Evolutionary conservation across 1,284 basidiomycete genomes (phyloP), one percentile per base, ranked within the genome.

Genomic region (Naganishia sp.): DNA sequence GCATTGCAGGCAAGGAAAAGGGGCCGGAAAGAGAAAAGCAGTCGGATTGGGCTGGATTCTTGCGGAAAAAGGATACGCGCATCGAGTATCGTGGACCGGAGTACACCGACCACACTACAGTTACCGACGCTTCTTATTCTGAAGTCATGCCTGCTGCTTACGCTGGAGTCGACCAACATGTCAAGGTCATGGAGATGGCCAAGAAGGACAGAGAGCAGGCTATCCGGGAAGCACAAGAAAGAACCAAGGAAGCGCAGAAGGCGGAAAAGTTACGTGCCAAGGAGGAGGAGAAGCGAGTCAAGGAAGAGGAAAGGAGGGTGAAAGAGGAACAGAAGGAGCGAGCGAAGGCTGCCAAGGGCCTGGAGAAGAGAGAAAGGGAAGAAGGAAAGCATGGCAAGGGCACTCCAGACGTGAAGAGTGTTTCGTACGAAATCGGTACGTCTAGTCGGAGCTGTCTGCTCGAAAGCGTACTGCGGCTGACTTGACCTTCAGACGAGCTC

Each of bases 141-240:
- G 43, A 52, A 18, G 55, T 53, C 13, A 52, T 60, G 49, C 46
- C 54, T 13, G 51, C 49, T 9, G 21, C 54, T 11, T 66, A 58
- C 35, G 47, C 56, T 28, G 49, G 51, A 18, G 64, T 43, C 6
- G 49, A 41, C 15, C 58, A 51, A 17, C 65, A 31, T 15, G 55
- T 47, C 43, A 57, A 60, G 18, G 65, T 53, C 25, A 41, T 60
- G 32, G 62, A 67, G 35, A 39, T 61, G 28, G 43, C 49, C 41
- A 66, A 66, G 55, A 66, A 61, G 51, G 68, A 63, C 11, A 32
- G 49, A 21, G 65, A 69, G 41, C 62, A 50, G 9, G 61, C 61
- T 13, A 61, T 63, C 28, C 45, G 42, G 15, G 65, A 63, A n/a
- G 53, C 52, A 11, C 65, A 62, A 31, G 67, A 67, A 35, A 55